Base-by-base conservation (phyloP, 2,329 filamentous ascomycete genomes). In the Keithomyces neogunnii region DNA sequence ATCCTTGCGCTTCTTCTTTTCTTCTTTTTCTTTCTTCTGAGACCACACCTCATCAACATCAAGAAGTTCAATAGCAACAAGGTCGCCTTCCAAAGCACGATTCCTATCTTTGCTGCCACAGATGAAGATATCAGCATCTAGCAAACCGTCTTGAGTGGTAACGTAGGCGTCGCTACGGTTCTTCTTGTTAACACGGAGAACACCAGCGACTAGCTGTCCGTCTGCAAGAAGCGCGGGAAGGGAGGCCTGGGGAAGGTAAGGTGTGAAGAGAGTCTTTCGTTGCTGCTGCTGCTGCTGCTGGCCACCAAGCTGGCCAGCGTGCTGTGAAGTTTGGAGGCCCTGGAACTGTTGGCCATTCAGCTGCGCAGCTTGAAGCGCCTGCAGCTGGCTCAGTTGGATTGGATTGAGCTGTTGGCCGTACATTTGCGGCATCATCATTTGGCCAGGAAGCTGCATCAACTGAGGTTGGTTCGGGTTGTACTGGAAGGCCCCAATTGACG, bases 1-100 rank as follows among this genome's bases (percentile, higher is more conserved):
- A 64, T 99, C 93, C 77, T 99, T 99, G 69, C 93, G 88, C 76
- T 97, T 99, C 82, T 99, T 99, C 81, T 99, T 99, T 69, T 99
- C 93, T 72, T 99, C 93, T 69, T 99, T 99, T 70, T 99, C 93
- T 51, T 90, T 89, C 78, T 99, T 99, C 75, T 99, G 93, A 29
- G 86, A 83, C 93, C 93, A 99, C 3, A 99, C 93, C 66, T 99
- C 93, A 66, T 97, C 93, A 6, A 99, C 93, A 63, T 99, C 92
- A 48, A 99, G 83, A 45, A 99, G 84, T 71, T 99, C 93, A 50
- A 99, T 84, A 33, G 93, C 93, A 53, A 99, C 93, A 51, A 96
- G 80, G 67, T 99, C 93, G 53, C 93, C 93, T 68, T 99, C 93
- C 36, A 99, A 80, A 51, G 93, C 93, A 69, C 93, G 88, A 69